A percentile compares a stretch with the other conserved stretches of the same genome.
These are phyloP conservation scores for Lunularia cruciata DNA, from an alignment of 225 moss, liverwort and hornwort genomes.

Conservation along the genomic window DNA sequence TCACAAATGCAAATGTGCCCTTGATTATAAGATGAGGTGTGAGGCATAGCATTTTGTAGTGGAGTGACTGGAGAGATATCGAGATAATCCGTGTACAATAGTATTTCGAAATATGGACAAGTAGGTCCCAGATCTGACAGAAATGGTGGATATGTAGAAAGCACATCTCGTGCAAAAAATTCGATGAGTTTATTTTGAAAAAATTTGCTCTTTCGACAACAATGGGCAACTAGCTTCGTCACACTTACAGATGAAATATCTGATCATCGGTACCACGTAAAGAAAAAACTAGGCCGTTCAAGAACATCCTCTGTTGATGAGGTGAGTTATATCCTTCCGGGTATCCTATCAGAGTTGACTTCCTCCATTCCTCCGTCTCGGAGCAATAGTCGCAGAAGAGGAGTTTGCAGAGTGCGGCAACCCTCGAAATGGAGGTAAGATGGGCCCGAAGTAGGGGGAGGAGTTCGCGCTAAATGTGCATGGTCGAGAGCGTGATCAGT, in stretches of 20 bases:
- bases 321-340: neutral
- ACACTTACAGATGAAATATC: neutral
- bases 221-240: slow-evolving; percentile 2
- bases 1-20: too few species aligned
- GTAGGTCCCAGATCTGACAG: too few species aligned
- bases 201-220: slow-evolving; percentile 3
- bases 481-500: neutral
- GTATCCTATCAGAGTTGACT: neutral
- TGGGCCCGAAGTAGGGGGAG: neutral
- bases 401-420: neutral
- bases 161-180: slow-evolving; percentile 18
- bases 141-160: neutral
- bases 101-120: too few species aligned
- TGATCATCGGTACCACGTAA: neutral
- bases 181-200: slow-evolving; percentile 3
- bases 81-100: too few species aligned
- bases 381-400: neutral
- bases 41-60: too few species aligned
- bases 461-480: slow-evolving; percentile 4
- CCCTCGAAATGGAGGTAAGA: neutral
- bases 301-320: neutral
- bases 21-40: too few species aligned
- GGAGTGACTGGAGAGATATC: too few species aligned
- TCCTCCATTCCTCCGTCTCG: neutral
- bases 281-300: neutral